phyloP scores from a whole-genome alignment of 345 rosid genomes.

The Aquilaria sinensis region DNA sequence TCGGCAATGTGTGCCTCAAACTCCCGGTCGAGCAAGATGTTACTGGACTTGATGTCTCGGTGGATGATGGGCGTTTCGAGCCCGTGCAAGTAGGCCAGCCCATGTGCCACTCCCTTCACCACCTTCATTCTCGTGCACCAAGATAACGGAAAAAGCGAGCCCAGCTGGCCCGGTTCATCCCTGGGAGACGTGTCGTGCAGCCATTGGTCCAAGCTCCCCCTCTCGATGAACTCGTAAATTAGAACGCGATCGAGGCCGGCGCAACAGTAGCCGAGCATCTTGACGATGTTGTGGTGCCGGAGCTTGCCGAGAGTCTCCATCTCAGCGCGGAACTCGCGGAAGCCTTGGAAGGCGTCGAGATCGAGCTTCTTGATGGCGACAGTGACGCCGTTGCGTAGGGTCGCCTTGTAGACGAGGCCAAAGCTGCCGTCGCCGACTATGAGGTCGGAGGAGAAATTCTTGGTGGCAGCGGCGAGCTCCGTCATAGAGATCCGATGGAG shows the following conservation, averaged over 20 bases:
- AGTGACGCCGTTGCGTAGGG: constrained; percentile 41
- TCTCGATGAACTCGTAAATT: constrained; percentile 71
- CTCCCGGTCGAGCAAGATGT: constrained; percentile 49
- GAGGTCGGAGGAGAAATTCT: constrained; percentile 55
- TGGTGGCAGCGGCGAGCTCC: constrained; percentile 53
- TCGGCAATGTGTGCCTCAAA: constrained; percentile 76
- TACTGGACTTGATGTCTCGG: constrained; percentile 83
- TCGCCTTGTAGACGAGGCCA: constrained; percentile 72
- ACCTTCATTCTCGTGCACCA: constrained; percentile 57
- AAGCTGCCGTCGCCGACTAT: constrained; percentile 93
- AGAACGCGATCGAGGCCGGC: constrained; percentile 60
- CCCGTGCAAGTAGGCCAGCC: constrained; percentile 65
- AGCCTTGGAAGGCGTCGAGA: constrained; percentile 78
- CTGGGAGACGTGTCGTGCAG: constrained; percentile 39
- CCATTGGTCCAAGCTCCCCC: constrained; percentile 77
- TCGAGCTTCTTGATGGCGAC: constrained; percentile 85
- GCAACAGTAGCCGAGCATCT: constrained; percentile 70
- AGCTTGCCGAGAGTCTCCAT: constrained; percentile 74
- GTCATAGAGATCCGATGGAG: constrained; percentile 55
- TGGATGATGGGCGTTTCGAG: constrained; percentile 66
- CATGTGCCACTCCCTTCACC: constrained; percentile 52
- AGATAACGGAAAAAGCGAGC: constrained; percentile 21
- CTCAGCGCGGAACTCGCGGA: constrained; percentile 82
- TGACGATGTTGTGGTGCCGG: constrained; percentile 60
- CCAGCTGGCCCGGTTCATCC: constrained; percentile 11